Evolutionary conservation across 2,329 filamentous ascomycete genomes (phyloP).

Genomic region (Dactylellina sp.): DNA sequence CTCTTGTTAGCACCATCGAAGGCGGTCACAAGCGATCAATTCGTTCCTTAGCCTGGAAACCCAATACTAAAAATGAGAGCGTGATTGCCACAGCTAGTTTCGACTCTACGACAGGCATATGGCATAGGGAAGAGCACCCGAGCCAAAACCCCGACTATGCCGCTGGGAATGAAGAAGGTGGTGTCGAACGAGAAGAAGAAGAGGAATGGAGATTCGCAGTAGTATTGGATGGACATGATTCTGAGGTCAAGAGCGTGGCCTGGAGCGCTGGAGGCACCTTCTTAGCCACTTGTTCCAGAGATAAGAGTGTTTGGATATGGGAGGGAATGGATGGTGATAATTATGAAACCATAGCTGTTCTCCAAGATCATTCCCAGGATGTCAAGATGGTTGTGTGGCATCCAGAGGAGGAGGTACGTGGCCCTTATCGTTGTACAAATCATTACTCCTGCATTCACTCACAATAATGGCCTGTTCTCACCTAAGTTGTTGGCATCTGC

Average conservation of each 20-base stretch:
- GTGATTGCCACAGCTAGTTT: slow-evolving; percentile 93
- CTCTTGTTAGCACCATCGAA: slow-evolving; percentile 80
- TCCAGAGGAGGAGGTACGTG: slow-evolving; percentile 69
- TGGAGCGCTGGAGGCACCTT: slow-evolving; percentile 81
- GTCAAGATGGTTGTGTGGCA: slow-evolving; percentile 96
- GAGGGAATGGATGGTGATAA: slow-evolving; percentile 95
- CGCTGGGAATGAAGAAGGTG: slow-evolving; percentile 60
- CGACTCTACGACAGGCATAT: slow-evolving; percentile 88
- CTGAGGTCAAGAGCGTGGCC: slow-evolving; percentile 84
- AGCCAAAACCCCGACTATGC: slow-evolving; percentile 61
- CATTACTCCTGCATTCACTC: slow-evolving; percentile 63
- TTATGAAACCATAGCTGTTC: slow-evolving; percentile 94
- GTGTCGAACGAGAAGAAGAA: slow-evolving; percentile 69
- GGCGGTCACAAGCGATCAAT: slow-evolving; percentile 92
- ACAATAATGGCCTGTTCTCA: not conserved
- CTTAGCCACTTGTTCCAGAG: slow-evolving; percentile 88
- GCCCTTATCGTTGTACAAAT: slow-evolving; percentile 61
- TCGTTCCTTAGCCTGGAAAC: slow-evolving; percentile 89
- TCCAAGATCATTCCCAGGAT: slow-evolving; percentile 94
- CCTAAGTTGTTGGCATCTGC: slow-evolving; percentile 79
- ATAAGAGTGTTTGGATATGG: slow-evolving; percentile 99
- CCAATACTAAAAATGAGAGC: slow-evolving; percentile 73
- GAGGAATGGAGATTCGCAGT: slow-evolving; percentile 94
- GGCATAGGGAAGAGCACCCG: slow-evolving; percentile 72
- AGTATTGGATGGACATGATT: slow-evolving; percentile 93